Evolutionary conservation across 2,329 filamentous ascomycete species (phyloP).

Genomic region (Spiromastix sp.): DNA sequence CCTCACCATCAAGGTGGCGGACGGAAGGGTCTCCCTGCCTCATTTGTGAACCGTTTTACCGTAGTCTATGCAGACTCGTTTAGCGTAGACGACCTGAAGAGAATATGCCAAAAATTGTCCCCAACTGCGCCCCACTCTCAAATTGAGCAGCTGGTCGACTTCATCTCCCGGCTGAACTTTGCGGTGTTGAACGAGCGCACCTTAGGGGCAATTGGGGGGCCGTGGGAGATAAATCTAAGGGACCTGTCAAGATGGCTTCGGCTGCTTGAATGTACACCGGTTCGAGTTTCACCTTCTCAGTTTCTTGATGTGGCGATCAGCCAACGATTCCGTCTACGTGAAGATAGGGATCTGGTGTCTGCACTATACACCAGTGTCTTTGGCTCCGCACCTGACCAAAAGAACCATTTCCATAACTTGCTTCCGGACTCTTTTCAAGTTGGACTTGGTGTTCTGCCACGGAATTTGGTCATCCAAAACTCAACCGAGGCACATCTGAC

Average conservation of each 20-base stretch:
- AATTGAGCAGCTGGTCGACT: constrained; percentile 60
- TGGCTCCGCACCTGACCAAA: constrained; percentile 35
- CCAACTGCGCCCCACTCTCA: constrained; percentile 49
- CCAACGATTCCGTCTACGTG: constrained; percentile 70
- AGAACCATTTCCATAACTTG: constrained; percentile 62
- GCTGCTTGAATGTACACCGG: constrained; percentile 51
- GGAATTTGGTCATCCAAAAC: constrained; percentile 40
- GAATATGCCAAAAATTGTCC: constrained; percentile 73
- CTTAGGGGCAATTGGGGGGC: constrained; percentile 53
- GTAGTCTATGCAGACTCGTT: constrained; percentile 96
- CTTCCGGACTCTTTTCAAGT: constrained; percentile 61
- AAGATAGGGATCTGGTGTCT: constrained; percentile 57
- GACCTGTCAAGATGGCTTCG: constrained; percentile 84
- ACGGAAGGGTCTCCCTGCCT: constrained; percentile 84
- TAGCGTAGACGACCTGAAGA: constrained; percentile 63
- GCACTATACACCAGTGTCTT: constrained; percentile 59
- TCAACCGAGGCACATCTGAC: constrained; percentile 23
- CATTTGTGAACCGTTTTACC: constrained; percentile 96
- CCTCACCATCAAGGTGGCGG: constrained; percentile 95
- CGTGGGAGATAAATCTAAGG: constrained; percentile 93
- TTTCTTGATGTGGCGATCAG: constrained; percentile 74
- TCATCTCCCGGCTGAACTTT: constrained; percentile 70
- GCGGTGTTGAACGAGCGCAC: constrained; percentile 50
- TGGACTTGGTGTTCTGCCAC: constrained; percentile 60
- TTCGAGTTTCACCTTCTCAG: constrained; percentile 56